Conservation (phyloP, 257 asterid genomes). For the Sherardia arvensis region DNA sequence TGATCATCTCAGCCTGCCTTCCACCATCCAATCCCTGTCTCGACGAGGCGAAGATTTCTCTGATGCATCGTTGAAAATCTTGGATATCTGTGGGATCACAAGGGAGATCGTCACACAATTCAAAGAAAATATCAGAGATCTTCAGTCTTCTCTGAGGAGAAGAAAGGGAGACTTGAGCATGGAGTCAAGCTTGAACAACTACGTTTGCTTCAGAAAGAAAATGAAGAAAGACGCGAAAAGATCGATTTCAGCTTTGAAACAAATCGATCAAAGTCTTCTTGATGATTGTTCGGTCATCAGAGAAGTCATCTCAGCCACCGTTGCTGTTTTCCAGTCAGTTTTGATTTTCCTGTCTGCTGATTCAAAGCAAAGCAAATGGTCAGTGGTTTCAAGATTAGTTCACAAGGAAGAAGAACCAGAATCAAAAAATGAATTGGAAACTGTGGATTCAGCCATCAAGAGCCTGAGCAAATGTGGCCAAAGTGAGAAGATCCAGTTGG, state of each 20-base stretch:
- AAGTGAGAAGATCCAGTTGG: slow-evolving; percentile 8
- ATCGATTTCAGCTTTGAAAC: background rate
- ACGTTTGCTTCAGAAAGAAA: slow-evolving; percentile 13
- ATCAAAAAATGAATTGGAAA: slow-evolving; percentile 15
- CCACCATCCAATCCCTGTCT: slow-evolving; percentile 14
- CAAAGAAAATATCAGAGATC: slow-evolving; percentile 20
- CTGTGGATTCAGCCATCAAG: slow-evolving; percentile 10
- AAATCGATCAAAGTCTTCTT: slow-evolving; percentile 3
- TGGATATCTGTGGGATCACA: slow-evolving; percentile 21
- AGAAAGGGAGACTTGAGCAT: slow-evolving; percentile 19
- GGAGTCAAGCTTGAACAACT: background rate
- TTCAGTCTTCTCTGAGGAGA: slow-evolving; percentile 22
- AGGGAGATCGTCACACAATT: slow-evolving; percentile 14
- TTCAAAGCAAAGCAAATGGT: slow-evolving; percentile 23
- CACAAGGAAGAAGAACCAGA: slow-evolving; percentile 16
- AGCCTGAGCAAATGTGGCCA: slow-evolving; percentile 10
- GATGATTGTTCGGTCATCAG: slow-evolving; percentile 12
- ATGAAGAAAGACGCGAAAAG: slow-evolving; percentile 16
- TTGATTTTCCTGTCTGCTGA: slow-evolving; percentile 19
- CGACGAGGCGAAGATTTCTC: slow-evolving; percentile 14
- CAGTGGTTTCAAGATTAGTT: slow-evolving; percentile 24
- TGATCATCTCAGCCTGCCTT: slow-evolving; percentile 26
- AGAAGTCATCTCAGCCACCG: slow-evolving; percentile 15
- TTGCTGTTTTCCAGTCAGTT: slow-evolving; percentile 13
- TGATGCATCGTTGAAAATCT: slow-evolving; percentile 20